A percentile compares a stretch with the other conserved stretches of the same genome.
phyloP scores from a whole-genome alignment of 495 filamentous ascomycete species.

The Lentithecium fluviatile region DNA sequence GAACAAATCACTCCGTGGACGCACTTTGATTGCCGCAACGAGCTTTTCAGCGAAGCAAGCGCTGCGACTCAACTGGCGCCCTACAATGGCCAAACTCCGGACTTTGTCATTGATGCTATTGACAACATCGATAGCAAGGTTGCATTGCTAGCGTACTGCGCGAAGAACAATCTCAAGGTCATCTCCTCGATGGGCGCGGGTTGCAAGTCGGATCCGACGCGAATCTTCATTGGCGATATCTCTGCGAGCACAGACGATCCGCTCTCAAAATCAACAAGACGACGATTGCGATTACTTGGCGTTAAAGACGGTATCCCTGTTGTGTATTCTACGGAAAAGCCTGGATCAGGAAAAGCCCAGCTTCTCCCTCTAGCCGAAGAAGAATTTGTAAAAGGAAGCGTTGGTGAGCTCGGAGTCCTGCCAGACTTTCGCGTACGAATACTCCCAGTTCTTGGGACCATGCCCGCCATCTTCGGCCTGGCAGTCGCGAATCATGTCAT shows the following conservation, averaged over 20 bases:
- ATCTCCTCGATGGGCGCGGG: conserved; percentile 97
- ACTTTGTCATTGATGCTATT: conserved; percentile 94
- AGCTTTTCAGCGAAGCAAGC: conserved; percentile 70
- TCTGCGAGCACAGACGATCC: conserved; percentile 85
- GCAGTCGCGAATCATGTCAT: conserved; percentile 89
- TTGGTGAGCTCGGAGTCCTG: conserved; percentile 81
- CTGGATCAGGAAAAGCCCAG: conserved; percentile 86
- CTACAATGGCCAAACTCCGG: conserved; percentile 67
- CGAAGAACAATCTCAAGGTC: conserved; percentile 69
- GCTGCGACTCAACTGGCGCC: conserved; percentile 64
- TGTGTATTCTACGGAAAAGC: conserved; percentile 90
- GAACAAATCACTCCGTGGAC: conserved; percentile 89
- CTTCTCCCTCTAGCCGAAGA: conserved; percentile 84
- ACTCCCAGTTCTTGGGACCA: conserved; percentile 89
- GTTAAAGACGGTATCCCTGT: conserved; percentile 83
- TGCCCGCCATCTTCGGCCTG: conserved; percentile 95
- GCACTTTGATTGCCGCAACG: conserved; percentile 79
- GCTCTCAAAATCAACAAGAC: conserved; percentile 78
- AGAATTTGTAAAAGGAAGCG: conserved; percentile 82
- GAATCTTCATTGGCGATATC: conserved; percentile 90
- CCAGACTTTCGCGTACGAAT: conserved; percentile 93
- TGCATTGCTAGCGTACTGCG: conserved; percentile 82
- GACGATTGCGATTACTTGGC: conserved; percentile 73
- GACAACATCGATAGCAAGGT: conserved; percentile 99
- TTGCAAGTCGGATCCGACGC: conserved; percentile 94